These are phyloP conservation scores for Blastobotrys peoriensis DNA, from an alignment of 805 yeast species.

Conservation along the genomic window DNA sequence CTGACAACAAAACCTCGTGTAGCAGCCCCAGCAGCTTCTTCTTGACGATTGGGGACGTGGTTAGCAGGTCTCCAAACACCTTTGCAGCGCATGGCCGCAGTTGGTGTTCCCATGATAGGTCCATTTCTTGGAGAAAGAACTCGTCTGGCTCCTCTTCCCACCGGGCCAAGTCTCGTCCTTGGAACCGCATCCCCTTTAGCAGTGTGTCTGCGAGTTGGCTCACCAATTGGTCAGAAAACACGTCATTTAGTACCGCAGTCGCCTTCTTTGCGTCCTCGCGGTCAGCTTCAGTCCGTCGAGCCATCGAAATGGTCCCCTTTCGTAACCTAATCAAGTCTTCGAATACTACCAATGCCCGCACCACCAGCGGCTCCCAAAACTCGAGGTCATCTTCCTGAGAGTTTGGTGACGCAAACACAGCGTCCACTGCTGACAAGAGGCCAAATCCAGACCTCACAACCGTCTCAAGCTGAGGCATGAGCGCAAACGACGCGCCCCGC, in stretches of 20 bases:
- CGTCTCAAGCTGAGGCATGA: constrained; percentile 57
- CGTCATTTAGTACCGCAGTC: constrained; percentile 42
- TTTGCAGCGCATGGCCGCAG: constrained; percentile 83
- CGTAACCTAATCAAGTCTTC: constrained; percentile 60
- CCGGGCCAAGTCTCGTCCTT: constrained; percentile 68
- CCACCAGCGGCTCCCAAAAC: constrained; percentile 70
- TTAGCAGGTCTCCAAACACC: constrained; percentile 68
- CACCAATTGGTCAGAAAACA: constrained; percentile 54
- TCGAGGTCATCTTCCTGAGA: constrained; percentile 42
- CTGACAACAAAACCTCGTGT: constrained; percentile 32
- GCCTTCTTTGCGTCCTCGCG: constrained; percentile 58
- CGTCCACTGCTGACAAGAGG: constrained; percentile 55
- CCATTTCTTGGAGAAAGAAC: constrained; percentile 78
- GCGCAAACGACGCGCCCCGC: constrained; percentile 65
- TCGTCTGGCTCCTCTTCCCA: constrained; percentile 91
- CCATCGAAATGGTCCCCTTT: constrained; percentile 54
- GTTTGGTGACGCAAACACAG: constrained; percentile 17
- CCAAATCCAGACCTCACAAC: constrained; percentile 55
- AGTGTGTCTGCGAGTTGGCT: constrained; percentile 58
- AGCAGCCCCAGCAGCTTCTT: constrained; percentile 54
- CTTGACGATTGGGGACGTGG: constrained; percentile 50
- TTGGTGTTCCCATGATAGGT: constrained; percentile 64
- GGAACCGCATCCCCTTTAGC: constrained; percentile 58
- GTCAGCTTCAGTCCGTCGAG: constrained; percentile 57
- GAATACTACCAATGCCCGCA: constrained; percentile 51